Evolutionary conservation across 192 early-diverging fungal genomes (phyloP).

Genomic region (Coemansia sp.): DNA sequence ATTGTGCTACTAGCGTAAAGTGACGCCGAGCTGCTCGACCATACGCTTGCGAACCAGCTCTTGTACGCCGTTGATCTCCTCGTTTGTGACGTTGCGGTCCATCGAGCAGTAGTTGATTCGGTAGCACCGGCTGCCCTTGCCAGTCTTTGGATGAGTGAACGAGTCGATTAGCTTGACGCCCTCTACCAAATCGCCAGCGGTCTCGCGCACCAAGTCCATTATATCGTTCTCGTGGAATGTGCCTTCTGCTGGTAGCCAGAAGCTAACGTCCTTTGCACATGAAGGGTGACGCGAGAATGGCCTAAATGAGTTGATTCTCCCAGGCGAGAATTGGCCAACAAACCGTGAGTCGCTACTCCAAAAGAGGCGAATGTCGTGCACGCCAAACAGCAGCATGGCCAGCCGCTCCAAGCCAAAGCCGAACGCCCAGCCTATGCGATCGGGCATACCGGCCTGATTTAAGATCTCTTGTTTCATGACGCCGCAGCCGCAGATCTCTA

Average conservation of each 20-base stretch:
- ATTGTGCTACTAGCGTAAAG: constrained; percentile 61
- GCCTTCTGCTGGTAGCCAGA: constrained; percentile 67
- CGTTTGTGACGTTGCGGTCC: constrained; percentile 94
- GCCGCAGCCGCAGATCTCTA: constrained; percentile 92
- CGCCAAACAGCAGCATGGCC: constrained; percentile 93
- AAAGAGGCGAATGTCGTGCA: constrained; percentile 95
- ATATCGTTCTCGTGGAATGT: constrained; percentile 92
- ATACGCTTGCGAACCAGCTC: constrained; percentile 64
- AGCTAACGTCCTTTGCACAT: constrained; percentile 94
- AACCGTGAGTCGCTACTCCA: constrained; percentile 91
- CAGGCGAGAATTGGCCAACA: constrained; percentile 73
- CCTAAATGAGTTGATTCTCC: constrained; percentile 71
- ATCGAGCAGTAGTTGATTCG: constrained; percentile 95
- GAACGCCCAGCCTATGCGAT: constrained; percentile 95
- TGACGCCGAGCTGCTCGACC: constrained; percentile 66
- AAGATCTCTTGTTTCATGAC: constrained; percentile 86
- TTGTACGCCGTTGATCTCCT: constrained; percentile 93
- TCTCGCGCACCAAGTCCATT: constrained; percentile 86
- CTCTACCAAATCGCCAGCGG: constrained; percentile 92
- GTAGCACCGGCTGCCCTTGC: constrained; percentile 81
- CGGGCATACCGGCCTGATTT: constrained; percentile 61
- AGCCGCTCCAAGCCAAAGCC: constrained; percentile 95
- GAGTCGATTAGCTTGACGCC: constrained; percentile 86
- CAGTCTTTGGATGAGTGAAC: constrained; percentile 86
- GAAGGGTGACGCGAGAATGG: constrained; percentile 88